Percentiles rank a stretch among this genome's conserved stretches.
These are phyloP conservation scores for Cystobasidium ongulense DNA, from an alignment of 768 basidiomycete genomes.

Conservation along the genomic window DNA sequence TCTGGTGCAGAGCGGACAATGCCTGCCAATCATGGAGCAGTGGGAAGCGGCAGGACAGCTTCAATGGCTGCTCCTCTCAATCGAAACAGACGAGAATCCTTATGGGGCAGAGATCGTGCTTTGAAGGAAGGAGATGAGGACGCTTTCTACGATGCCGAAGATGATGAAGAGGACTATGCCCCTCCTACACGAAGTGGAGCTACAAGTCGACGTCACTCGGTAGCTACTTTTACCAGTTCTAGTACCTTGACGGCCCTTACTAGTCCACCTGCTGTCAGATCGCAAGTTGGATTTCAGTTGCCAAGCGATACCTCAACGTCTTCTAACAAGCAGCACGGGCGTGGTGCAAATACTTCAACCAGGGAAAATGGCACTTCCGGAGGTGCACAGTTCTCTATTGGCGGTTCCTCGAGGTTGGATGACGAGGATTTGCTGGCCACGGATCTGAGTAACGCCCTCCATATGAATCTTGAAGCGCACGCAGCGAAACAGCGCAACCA, in stretches of 20 bases:
- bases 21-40: conserved; percentile 8
- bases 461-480: conserved; percentile 41
- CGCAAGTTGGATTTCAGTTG: conserved; percentile 38
- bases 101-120: conserved; percentile 9
- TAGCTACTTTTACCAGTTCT: conserved; percentile 37
- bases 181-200: conserved; percentile 41
- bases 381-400: neutral
- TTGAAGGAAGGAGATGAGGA: conserved; percentile 18
- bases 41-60: conserved; percentile 14
- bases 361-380: neutral
- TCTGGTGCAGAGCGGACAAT: neutral
- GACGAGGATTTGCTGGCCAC: conserved; percentile 41
- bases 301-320: conserved; percentile 28
- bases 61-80: neutral
- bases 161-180: conserved; percentile 32
- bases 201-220: conserved; percentile 40
- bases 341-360: neutral
- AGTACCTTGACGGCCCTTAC: conserved; percentile 23
- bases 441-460: conserved; percentile 40
- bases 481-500: conserved; percentile 22
- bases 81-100: neutral
- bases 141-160: conserved; percentile 34
- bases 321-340: neutral
- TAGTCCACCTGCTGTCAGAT: conserved; percentile 25
- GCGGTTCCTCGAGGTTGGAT: conserved; percentile 29